phyloP scores from a whole-genome alignment of 805 yeast species.

The Metschnikowia borealis region DNA sequence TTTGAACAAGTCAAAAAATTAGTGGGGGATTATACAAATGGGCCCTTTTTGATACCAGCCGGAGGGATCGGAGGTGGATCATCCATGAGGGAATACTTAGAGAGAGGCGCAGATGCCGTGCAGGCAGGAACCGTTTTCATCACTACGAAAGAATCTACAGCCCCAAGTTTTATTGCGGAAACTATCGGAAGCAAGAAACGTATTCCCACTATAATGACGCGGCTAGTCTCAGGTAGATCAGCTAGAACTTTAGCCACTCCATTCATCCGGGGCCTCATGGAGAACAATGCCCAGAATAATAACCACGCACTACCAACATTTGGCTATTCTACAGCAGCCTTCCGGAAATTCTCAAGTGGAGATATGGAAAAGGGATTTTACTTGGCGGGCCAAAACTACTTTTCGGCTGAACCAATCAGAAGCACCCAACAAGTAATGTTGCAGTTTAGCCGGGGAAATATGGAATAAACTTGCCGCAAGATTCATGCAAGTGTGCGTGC shows the following conservation, averaged over 20 bases:
- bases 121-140: slow-evolving; percentile 56
- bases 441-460: slow-evolving; percentile 14
- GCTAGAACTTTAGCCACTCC: slow-evolving; percentile 38
- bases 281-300: slow-evolving; percentile 1
- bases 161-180: slow-evolving; percentile 18
- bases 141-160: slow-evolving; percentile 28
- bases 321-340: slow-evolving; percentile 32
- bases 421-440: slow-evolving; percentile 24
- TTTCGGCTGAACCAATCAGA: slow-evolving; percentile 15
- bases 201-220: slow-evolving; percentile 28
- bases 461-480: background rate
- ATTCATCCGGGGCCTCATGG: slow-evolving; percentile 25
- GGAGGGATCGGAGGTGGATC: slow-evolving; percentile 47
- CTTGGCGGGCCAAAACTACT: slow-evolving; percentile 35
- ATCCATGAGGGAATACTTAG: slow-evolving; percentile 27
- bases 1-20: slow-evolving; percentile 19
- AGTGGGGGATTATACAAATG: slow-evolving; percentile 7
- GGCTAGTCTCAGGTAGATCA: slow-evolving; percentile 34
- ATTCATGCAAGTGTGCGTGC: background rate
- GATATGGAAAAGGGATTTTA: slow-evolving; percentile 25
- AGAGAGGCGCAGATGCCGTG: slow-evolving; percentile 47
- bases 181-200: slow-evolving; percentile 6
- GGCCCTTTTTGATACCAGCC: slow-evolving; percentile 42
- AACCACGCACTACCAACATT: slow-evolving; percentile 28
- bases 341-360: slow-evolving; percentile 20